Evolutionary conservation across 2,329 filamentous ascomycete genomes (phyloP).

Genomic region (Thermochaetoides dissita): DNA sequence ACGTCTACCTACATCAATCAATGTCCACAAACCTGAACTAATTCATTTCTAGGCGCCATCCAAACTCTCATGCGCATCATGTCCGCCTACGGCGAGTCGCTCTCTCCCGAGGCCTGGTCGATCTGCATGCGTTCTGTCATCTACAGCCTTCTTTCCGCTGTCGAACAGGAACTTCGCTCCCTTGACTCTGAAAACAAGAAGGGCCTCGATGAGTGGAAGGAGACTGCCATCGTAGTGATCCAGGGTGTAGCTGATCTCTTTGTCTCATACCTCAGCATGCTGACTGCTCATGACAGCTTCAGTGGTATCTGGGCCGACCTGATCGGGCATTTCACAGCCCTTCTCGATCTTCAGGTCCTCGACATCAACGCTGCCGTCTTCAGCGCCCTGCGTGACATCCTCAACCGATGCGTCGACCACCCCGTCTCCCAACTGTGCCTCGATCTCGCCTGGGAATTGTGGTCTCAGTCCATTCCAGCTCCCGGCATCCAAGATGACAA

Average conservation of each 20-base stretch:
- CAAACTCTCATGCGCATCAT: slow-evolving; percentile 86
- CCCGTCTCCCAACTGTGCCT: slow-evolving; percentile 38
- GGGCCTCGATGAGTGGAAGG: slow-evolving; percentile 48
- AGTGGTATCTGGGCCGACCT: slow-evolving; percentile 62
- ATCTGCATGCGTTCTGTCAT: slow-evolving; percentile 69
- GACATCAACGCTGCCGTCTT: slow-evolving; percentile 60
- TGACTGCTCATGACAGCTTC: slow-evolving; percentile 54
- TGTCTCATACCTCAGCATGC: slow-evolving; percentile 59
- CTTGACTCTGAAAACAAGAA: slow-evolving; percentile 24
- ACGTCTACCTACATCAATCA: slow-evolving; percentile 15
- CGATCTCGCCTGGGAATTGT: slow-evolving; percentile 53
- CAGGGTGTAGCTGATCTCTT: slow-evolving; percentile 60
- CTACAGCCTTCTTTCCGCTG: slow-evolving; percentile 60
- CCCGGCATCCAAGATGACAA: slow-evolving; percentile 29
- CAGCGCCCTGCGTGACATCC: slow-evolving; percentile 49
- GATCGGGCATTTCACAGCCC: slow-evolving; percentile 50
- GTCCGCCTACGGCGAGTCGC: slow-evolving; percentile 72
- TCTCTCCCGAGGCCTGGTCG: slow-evolving; percentile 68
- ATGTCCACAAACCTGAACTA: slow-evolving; percentile 16
- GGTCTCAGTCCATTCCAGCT: slow-evolving; percentile 51
- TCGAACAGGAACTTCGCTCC: slow-evolving; percentile 41
- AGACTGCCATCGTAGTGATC: slow-evolving; percentile 61
- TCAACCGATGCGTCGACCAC: slow-evolving; percentile 35
- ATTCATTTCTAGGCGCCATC: slow-evolving; percentile 45
- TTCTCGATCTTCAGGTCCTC: slow-evolving; percentile 50